phyloP scores from a whole-genome alignment of 331 rosid species.

The Malus hybrid region DNA sequence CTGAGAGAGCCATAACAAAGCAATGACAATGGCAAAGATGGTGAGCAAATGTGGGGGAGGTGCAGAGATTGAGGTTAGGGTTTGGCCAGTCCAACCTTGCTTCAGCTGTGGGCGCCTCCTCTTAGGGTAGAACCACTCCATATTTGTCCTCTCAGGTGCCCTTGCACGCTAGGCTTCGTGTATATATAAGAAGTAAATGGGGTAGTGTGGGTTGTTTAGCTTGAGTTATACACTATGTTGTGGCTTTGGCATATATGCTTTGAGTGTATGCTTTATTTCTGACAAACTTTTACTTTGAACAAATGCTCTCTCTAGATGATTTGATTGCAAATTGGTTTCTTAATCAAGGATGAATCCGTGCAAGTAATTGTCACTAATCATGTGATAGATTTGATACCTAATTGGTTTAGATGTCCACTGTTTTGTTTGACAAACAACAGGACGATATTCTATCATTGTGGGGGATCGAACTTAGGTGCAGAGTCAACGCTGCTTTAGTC shows the following conservation, averaged over 20 bases:
- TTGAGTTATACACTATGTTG: slow-evolving; percentile 22
- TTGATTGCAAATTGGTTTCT: no score
- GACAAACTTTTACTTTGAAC: slow-evolving; percentile 22
- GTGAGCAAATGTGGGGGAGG: slow-evolving; percentile 53
- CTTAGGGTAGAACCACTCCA: slow-evolving; percentile 56
- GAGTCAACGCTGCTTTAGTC: no score
- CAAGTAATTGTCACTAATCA: no score
- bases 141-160: slow-evolving; percentile 8
- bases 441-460: no score
- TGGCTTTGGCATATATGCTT: slow-evolving; percentile 71
- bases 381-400: no score
- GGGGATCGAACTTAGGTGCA: no score
- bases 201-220: background rate
- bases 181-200: background rate
- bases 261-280: slow-evolving; percentile 43
- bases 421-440: no score
- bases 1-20: slow-evolving; percentile 55
- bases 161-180: background rate
- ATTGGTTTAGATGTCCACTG: no score
- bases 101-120: slow-evolving; percentile 70
- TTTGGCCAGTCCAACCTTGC: slow-evolving; percentile 41
- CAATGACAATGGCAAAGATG: slow-evolving; percentile 57
- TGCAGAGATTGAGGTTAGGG: slow-evolving; percentile 39
- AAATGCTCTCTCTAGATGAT: slow-evolving; percentile 4
- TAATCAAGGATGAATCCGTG: no score